These are phyloP conservation scores for Musa acuminata DNA, from an alignment of 176 grass and related monocot species.

Conservation along the genomic window DNA sequence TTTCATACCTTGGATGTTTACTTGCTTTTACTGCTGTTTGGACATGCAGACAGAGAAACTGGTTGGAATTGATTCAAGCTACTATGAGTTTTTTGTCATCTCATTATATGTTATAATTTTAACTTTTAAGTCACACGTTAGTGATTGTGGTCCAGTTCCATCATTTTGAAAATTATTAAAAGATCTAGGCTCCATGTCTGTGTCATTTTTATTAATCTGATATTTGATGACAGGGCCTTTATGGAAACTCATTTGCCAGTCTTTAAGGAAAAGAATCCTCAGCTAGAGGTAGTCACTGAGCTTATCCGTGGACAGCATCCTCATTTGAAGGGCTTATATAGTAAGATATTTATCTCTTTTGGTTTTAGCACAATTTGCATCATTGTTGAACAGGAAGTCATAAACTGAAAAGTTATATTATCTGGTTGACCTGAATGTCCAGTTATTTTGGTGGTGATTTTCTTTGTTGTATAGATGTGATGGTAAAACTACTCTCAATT, in stretches of 20 bases:
- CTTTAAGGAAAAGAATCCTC: constrained; percentile 63
- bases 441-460: not conserved
- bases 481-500: too few species aligned
- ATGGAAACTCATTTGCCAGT: constrained; percentile 66
- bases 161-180: not conserved
- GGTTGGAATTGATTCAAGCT: not conserved
- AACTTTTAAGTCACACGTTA: not conserved
- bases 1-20: not conserved
- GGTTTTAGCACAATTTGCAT: not conserved
- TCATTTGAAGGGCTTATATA: constrained; percentile 81
- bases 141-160: not conserved
- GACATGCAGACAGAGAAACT: not conserved
- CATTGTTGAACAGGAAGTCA: not conserved
- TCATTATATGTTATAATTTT: not conserved
- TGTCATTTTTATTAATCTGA: not conserved
- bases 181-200: not conserved
- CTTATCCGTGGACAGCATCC: constrained; percentile 70
- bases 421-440: not conserved
- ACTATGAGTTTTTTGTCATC: not conserved
- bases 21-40: not conserved
- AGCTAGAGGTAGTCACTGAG: constrained; percentile 53
- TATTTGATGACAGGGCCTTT: constrained; percentile 47
- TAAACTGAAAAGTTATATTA: not conserved
- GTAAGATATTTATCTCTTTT: constrained; percentile 39
- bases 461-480: not conserved